Base-by-base conservation (phyloP, 352 stramenopile genomes). In the Globisporangium viniferum region DNA sequence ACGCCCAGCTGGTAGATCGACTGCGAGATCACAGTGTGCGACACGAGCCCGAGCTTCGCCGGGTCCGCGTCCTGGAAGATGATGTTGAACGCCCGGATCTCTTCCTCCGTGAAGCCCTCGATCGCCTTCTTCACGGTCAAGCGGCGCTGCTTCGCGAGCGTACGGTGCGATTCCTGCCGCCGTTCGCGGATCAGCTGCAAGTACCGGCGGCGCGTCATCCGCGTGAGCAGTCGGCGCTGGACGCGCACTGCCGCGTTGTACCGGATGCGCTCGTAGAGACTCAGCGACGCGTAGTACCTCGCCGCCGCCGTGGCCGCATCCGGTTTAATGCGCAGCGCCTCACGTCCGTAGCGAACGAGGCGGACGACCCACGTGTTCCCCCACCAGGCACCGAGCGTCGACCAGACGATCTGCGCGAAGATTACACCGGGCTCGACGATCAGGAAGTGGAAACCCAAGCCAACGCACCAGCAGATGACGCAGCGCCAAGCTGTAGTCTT, bases 1-100 rank as follows among this genome's bases (percentile, higher is more conserved):
- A 93, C 84, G 2, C 86, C 86, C 55, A 93, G 70, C 44, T 90
- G 75, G 61, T 93, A 88, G n/a, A 92, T 82, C 1, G 82, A 85
- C 53, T 92, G 79, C 2, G 83, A 80, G 44, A 93, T 91, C 15
- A 90, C 70, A 27, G 73, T 75, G 63, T 90, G 75, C 7, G 86
- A 82, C n/a, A 93, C 78, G 33, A 93, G 75, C 0, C 81, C 84
- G 3, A 91, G 75, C 49, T 85, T 76, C 36, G 86, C 83, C 7
- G 79, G 68, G 70, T 93, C 86, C 24, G 81, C 79, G 27, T 82
- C 73, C 7, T 76, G 68, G 68, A 93, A 93, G 35, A 93, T 71
- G 68, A 91, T 33, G 10, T 71, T 67, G 71, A 93, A 93, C 7
- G 86, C 86, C 0, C 77, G 72, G 18, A 88, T 71, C 60, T 93